Conservation (phyloP, 768 basidiomycete genomes). For the Tricholoma hemisulphureum region DNA sequence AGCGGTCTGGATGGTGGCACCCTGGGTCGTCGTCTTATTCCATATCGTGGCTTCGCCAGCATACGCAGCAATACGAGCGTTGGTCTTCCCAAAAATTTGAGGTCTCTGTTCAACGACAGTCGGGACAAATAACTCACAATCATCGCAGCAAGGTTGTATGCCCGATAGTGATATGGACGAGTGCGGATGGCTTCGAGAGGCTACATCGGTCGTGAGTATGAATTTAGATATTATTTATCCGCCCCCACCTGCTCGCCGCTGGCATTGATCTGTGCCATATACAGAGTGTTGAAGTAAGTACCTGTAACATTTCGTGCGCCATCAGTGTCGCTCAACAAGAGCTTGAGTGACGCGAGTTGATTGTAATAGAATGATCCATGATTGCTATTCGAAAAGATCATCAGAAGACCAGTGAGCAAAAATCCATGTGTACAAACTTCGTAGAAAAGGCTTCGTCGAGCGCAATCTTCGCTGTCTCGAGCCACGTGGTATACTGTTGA, state of each 20-base stretch:
- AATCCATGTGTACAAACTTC: slow-evolving; percentile 42
- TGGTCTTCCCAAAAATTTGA: slow-evolving; percentile 39
- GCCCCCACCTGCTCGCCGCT: slow-evolving; percentile 54
- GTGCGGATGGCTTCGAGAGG: slow-evolving; percentile 62
- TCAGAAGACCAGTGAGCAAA: neutral
- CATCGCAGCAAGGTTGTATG: slow-evolving; percentile 69
- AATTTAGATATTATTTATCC: neutral
- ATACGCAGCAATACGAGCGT: slow-evolving; percentile 52
- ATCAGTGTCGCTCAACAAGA: slow-evolving; percentile 48
- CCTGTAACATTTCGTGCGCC: slow-evolving; percentile 48
- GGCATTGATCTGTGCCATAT: slow-evolving; percentile 50
- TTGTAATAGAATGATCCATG: slow-evolving; percentile 65
- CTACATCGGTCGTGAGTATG: slow-evolving; percentile 24
- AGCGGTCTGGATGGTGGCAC: slow-evolving; percentile 57
- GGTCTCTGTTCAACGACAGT: neutral
- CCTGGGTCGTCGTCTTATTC: slow-evolving; percentile 47
- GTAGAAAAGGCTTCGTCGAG: slow-evolving; percentile 42
- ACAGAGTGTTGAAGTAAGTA: slow-evolving; percentile 51
- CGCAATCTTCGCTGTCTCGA: slow-evolving; percentile 48
- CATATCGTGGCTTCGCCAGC: slow-evolving; percentile 46
- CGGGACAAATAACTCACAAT: slow-evolving; percentile 42
- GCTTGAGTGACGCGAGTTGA: slow-evolving; percentile 56
- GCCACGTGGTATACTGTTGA: slow-evolving; percentile 52
- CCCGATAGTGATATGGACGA: slow-evolving; percentile 64
- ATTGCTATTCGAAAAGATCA: slow-evolving; percentile 41